Conservation (phyloP, 78 protist species). For the Chrysochromulina parva region DNA sequence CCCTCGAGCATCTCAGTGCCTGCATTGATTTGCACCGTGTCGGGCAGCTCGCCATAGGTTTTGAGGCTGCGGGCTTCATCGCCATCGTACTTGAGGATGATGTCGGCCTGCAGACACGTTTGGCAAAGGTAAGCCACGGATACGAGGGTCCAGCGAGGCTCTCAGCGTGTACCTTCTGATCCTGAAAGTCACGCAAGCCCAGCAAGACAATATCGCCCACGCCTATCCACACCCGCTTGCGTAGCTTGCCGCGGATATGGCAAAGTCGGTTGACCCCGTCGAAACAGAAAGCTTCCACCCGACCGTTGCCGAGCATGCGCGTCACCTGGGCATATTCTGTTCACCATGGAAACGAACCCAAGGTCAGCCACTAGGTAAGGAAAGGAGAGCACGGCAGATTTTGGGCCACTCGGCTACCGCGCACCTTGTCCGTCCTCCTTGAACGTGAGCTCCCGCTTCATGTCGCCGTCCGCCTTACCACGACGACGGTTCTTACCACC, state of each 20-base stretch:
- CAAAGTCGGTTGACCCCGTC: slow-evolving; percentile 91
- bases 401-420: neutral
- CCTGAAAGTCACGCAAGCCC: slow-evolving; percentile 94
- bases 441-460: slow-evolving; percentile 90
- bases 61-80: slow-evolving; percentile 92
- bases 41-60: slow-evolving; percentile 90
- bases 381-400: neutral
- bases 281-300: slow-evolving; percentile 92
- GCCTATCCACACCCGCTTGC: slow-evolving; percentile 80
- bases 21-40: slow-evolving; percentile 19
- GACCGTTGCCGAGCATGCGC: slow-evolving; percentile 96
- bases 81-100: slow-evolving; percentile 86
- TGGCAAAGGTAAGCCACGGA: too few species aligned
- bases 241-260: slow-evolving; percentile 95
- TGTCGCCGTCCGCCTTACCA: slow-evolving; percentile 90
- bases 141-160: too few species aligned
- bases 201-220: slow-evolving; percentile 94
- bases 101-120: slow-evolving; percentile 75
- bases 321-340: slow-evolving; percentile 89
- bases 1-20: neutral
- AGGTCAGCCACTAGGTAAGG: too few species aligned
- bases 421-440: slow-evolving; percentile 95
- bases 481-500: slow-evolving; percentile 95
- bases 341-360: too few species aligned
- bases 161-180: slow-evolving; percentile 58